These are phyloP conservation scores for Diversispora epigaea DNA, from an alignment of 192 early-diverging fungal genomes.

Conservation along the genomic window DNA sequence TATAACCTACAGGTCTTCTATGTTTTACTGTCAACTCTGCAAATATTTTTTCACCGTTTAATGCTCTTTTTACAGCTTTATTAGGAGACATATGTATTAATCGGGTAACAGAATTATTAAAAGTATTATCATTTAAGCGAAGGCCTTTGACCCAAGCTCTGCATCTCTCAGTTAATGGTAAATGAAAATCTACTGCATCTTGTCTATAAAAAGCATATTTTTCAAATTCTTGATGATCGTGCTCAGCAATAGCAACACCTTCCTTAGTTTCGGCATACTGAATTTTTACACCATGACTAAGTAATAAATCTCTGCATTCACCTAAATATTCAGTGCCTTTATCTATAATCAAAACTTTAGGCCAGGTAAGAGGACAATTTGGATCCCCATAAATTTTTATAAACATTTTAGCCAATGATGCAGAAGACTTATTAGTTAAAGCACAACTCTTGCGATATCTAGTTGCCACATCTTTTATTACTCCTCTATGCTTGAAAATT, in stretches of 20 bases:
- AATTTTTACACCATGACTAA: no score
- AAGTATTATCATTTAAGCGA: not conserved
- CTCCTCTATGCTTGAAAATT: no score
- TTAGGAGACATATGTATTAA: no score
- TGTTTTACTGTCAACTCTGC: not conserved
- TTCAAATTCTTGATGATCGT: slow-evolving; percentile 17
- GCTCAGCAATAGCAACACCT: not conserved
- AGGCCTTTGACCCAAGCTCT: not conserved
- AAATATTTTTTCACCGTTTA: slow-evolving; percentile 17
- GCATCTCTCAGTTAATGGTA: slow-evolving; percentile 7
- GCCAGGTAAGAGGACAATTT: not conserved
- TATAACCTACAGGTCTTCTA: slow-evolving; percentile 17
- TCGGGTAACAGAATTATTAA: no score
- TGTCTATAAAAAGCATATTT: not conserved
- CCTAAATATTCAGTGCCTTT: not conserved
- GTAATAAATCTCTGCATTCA: no score
- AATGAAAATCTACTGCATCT: slow-evolving; percentile 13
- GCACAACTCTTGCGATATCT: no score
- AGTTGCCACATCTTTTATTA: no score
- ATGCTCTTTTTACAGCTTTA: not conserved
- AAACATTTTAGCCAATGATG: not conserved
- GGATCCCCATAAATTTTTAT: no score
- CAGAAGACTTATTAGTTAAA: no score
- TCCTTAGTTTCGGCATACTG: slow-evolving; percentile 14
- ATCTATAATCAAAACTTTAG: not conserved